Conservation (phyloP, 352 stramenopile species). For the Globisporangium recalcitrans region DNA sequence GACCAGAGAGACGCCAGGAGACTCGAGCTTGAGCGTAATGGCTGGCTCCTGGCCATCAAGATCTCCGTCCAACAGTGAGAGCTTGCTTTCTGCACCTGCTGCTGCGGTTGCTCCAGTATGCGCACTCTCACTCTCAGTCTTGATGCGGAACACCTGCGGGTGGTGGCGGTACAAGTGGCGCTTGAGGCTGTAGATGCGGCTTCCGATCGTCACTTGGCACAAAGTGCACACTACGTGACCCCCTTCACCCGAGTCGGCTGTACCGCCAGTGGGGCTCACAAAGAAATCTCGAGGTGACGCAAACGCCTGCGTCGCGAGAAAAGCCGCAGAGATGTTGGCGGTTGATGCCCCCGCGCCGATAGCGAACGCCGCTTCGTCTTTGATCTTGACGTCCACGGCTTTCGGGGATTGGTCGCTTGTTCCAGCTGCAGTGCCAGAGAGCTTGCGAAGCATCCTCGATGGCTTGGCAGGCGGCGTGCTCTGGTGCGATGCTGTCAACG, state of each 20-base stretch:
- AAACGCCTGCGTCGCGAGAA: constrained; percentile 34
- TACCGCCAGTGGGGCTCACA: constrained; percentile 14
- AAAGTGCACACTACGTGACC: constrained; percentile 37
- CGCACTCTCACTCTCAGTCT: not conserved
- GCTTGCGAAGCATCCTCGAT: not conserved
- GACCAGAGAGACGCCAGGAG: not conserved
- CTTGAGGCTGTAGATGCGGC: constrained; percentile 42
- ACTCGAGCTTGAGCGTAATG: constrained; percentile 19
- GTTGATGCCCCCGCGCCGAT: constrained; percentile 3
- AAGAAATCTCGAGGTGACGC: constrained; percentile 44
- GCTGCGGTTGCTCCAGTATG: not conserved
- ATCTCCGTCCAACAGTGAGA: not conserved
- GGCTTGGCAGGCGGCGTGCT: not conserved
- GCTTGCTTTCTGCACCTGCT: not conserved
- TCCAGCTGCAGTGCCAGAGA: not conserved
- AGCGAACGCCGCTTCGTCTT: not conserved
- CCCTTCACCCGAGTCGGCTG: constrained; percentile 14
- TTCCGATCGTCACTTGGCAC: constrained; percentile 42
- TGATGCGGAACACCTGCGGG: constrained; percentile 35
- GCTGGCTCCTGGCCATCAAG: not conserved
- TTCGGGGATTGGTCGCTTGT: not conserved
- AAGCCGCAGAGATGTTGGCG: constrained; percentile 26
- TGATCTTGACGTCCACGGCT: constrained; percentile 1
- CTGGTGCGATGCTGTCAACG: not conserved
- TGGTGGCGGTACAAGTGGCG: constrained; percentile 44